Evolutionary conservation across 306 rosid genomes (phyloP).

Genomic region (Citrullus colocynthis): DNA sequence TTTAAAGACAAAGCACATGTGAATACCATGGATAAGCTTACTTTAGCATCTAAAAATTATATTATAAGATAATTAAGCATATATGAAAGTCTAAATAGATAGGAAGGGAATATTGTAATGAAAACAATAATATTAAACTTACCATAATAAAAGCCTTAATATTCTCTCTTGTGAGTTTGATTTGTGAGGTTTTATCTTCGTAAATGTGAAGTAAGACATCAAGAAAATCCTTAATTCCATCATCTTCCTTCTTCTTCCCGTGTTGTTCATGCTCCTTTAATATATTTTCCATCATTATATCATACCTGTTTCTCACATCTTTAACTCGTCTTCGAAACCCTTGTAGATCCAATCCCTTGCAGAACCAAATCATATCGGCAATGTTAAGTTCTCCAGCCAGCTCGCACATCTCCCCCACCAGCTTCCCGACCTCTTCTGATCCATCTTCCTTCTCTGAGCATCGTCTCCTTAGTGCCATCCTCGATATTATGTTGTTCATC

Average conservation of each 20-base stretch:
- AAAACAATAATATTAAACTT: neutral
- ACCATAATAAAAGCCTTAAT: slow-evolving; percentile 14
- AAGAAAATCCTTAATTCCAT: slow-evolving; percentile 5
- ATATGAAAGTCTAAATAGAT: neutral
- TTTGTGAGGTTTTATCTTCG: slow-evolving; percentile 1
- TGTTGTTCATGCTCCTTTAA: neutral
- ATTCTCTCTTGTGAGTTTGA: neutral
- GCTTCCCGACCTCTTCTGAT: neutral
- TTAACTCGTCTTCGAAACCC: slow-evolving; percentile 3
- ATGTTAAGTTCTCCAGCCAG: neutral
- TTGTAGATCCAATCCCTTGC: slow-evolving; percentile 7
- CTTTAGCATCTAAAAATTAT: too few relatives aligned
- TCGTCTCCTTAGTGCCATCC: slow-evolving; percentile 24
- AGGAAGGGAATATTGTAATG: too few relatives aligned
- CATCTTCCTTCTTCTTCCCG: neutral
- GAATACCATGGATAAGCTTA: too few relatives aligned
- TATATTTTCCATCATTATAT: neutral
- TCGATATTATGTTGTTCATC: slow-evolving; percentile 25
- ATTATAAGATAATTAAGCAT: too few relatives aligned
- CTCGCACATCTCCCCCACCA: slow-evolving; percentile 7
- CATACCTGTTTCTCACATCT: neutral
- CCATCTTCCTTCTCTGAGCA: slow-evolving; percentile 11
- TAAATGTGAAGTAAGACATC: slow-evolving; percentile 4
- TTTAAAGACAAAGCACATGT: too few relatives aligned
- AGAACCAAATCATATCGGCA: slow-evolving; percentile 3